Percentiles rank a stretch among this genome's conserved stretches.
These are phyloP conservation scores for Purpureocillium takamizusanense DNA, from an alignment of 2,329 filamentous ascomycete species.

Conservation along the genomic window DNA sequence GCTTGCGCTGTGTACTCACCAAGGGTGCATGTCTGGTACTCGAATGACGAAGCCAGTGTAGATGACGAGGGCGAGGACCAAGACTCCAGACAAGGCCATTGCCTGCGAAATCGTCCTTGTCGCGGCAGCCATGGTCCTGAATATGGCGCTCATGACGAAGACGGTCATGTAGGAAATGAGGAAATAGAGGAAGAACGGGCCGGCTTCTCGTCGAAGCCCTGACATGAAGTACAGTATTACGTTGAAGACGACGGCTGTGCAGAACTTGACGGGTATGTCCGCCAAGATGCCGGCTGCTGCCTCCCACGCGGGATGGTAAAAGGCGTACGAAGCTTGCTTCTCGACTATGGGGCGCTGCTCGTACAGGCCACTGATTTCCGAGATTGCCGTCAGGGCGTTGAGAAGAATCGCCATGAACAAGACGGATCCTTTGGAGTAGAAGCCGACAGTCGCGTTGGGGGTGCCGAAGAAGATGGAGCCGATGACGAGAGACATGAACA, in stretches of 20 bases:
- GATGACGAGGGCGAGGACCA: conserved; percentile 51
- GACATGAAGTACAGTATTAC: conserved; percentile 49
- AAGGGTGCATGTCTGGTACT: conserved; percentile 53
- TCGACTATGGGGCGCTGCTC: conserved; percentile 37
- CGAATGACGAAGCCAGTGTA: conserved; percentile 49
- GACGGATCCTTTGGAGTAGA: conserved; percentile 45
- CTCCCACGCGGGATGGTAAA: conserved; percentile 43
- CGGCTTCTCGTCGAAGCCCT: conserved; percentile 45
- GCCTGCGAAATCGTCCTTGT: conserved; percentile 57
- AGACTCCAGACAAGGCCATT: conserved; percentile 40
- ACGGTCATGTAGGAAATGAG: conserved; percentile 60
- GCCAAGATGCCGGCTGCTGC: conserved; percentile 43
- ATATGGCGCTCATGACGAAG: conserved; percentile 67
- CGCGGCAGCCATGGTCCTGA: conserved; percentile 62
- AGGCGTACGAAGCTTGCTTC: conserved; percentile 38
- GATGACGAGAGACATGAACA: conserved; percentile 51
- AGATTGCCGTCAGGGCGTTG: conserved; percentile 48
- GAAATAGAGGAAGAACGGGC: conserved; percentile 68
- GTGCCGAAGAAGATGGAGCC: conserved; percentile 51
- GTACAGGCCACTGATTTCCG: conserved; percentile 40
- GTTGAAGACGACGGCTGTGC: conserved; percentile 40
- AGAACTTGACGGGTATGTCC: conserved; percentile 51
- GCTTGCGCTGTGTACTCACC: conserved; percentile 21
- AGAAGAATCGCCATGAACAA: conserved; percentile 53
- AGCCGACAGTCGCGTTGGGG: conserved; percentile 37